Conservation (phyloP, 2,329 filamentous ascomycete genomes). For the Calycina marina region DNA sequence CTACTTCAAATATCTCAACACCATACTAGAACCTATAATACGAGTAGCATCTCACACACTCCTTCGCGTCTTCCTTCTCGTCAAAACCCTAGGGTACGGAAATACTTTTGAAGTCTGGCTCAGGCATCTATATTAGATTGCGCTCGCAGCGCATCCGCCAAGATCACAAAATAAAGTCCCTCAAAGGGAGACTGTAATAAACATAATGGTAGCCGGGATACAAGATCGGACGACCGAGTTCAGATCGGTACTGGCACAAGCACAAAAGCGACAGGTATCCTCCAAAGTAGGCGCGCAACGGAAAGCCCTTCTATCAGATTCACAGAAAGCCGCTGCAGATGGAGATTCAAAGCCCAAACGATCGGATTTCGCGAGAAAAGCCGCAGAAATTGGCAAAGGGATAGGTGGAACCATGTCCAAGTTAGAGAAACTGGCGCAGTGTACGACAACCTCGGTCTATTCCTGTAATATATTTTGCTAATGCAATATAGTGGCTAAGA, state of each 20-base stretch:
- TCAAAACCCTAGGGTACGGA: too few species aligned
- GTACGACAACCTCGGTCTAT: constrained; percentile 29
- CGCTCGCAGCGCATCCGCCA: neutral
- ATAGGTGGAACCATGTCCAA: constrained; percentile 92
- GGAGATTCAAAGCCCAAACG: constrained; percentile 37
- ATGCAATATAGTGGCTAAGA: constrained; percentile 56
- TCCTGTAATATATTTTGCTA: constrained; percentile 9
- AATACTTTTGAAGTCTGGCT: too few species aligned
- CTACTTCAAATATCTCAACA: too few species aligned
- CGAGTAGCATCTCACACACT: constrained; percentile 12
- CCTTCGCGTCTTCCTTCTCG: too few species aligned
- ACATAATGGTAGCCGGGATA: constrained; percentile 55
- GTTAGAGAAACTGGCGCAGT: constrained; percentile 79
- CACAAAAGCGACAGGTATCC: constrained; percentile 63
- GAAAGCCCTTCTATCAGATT: constrained; percentile 62
- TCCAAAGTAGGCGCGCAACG: constrained; percentile 67
- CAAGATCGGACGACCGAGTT: constrained; percentile 97
- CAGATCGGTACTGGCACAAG: constrained; percentile 74
- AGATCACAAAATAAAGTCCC: too few species aligned
- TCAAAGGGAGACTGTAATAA: too few species aligned
- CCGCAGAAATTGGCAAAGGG: constrained; percentile 80
- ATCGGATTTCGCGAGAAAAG: constrained; percentile 85
- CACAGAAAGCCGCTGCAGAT: constrained; percentile 47
- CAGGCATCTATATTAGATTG: too few species aligned
- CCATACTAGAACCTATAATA: constrained; percentile 8